Evolutionary conservation across 441 rosid genomes (phyloP).

Genomic region (Aquilaria agallochum): DNA sequence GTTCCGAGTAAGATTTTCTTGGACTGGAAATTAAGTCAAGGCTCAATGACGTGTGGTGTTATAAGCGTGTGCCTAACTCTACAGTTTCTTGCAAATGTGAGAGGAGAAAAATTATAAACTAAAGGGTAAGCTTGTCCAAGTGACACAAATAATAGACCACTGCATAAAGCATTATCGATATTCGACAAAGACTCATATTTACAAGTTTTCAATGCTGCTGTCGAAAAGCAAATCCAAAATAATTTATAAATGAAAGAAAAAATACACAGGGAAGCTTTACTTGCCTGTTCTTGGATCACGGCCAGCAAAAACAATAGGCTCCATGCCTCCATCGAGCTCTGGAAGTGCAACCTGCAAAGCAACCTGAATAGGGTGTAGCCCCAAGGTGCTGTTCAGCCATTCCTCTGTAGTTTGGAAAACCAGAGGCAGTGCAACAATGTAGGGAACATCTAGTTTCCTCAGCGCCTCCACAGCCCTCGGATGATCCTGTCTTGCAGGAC

Average conservation of each 20-base stretch:
- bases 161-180: too few relatives aligned
- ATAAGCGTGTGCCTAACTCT: too few relatives aligned
- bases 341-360: constrained; percentile 99
- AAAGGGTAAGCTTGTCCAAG: too few relatives aligned
- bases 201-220: neutral
- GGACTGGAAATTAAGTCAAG: neutral
- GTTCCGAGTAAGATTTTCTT: constrained; percentile 1
- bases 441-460: constrained; percentile 93
- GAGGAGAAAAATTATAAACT: too few relatives aligned
- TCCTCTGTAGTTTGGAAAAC: constrained; percentile 99
- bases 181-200: too few relatives aligned
- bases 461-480: constrained; percentile 93
- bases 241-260: constrained; percentile 1
- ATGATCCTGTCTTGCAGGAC: constrained; percentile 99
- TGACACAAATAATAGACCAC: too few relatives aligned
- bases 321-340: constrained; percentile 99
- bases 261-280: constrained; percentile 15
- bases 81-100: too few relatives aligned
- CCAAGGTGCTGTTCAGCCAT: constrained; percentile 94
- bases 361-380: constrained; percentile 98
- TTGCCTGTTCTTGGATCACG: constrained; percentile 97
- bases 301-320: constrained; percentile 96
- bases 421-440: constrained; percentile 87
- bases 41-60: too few relatives aligned
- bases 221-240: neutral